Evolutionary conservation across 495 filamentous ascomycete species (phyloP).

Genomic region (Tuber melanosporum): DNA sequence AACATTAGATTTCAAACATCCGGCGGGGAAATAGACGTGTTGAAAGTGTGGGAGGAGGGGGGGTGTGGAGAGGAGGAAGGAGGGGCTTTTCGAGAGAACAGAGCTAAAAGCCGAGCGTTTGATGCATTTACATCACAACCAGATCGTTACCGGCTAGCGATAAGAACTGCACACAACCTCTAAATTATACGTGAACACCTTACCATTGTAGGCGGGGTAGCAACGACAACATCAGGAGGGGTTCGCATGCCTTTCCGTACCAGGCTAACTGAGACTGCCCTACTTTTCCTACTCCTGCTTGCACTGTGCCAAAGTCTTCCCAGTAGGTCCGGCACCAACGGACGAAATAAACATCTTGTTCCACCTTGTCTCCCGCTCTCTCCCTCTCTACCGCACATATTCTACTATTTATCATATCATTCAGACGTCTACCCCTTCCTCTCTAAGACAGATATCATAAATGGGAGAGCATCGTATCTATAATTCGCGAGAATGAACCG

Average conservation of each 20-base stretch:
- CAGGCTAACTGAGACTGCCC: neutral
- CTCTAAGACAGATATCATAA: neutral
- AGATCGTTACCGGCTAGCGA: constrained; percentile 23
- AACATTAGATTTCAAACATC: constrained; percentile 22
- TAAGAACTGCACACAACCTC: constrained; percentile 36
- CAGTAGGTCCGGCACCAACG: constrained; percentile 1
- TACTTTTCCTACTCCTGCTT: neutral
- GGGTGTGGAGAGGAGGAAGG: neutral
- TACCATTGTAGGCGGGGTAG: neutral
- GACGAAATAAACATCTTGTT: neutral
- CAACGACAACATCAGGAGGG: neutral
- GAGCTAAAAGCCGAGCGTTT: constrained; percentile 7
- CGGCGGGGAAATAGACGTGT: constrained; percentile 28
- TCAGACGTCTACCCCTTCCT: neutral
- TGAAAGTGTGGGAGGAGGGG: neutral
- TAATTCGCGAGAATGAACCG: constrained; percentile 1
- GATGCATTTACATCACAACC: constrained; percentile 35
- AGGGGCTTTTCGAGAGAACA: neutral
- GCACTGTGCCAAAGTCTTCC: neutral
- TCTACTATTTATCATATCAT: neutral
- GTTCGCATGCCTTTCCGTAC: neutral
- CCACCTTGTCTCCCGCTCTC: neutral
- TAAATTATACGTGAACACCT: constrained; percentile 31
- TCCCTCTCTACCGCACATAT: neutral
- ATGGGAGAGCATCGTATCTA: neutral